Base-by-base conservation (phyloP, 2,329 filamentous ascomycete genomes). In the Xylariaceae sp. region DNA sequence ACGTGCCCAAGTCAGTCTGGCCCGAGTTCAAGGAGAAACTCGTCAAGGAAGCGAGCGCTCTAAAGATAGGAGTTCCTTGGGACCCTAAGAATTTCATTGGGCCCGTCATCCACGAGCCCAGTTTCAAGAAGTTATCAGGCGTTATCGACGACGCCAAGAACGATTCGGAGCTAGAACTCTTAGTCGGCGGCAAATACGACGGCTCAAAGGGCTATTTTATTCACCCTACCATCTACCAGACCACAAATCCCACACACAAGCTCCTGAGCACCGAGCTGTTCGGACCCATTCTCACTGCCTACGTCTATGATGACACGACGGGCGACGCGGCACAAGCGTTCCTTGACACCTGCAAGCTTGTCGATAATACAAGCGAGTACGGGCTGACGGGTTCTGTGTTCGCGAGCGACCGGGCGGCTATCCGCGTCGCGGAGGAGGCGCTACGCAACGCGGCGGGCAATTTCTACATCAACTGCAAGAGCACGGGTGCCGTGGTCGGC, bases 391-490 rank as follows among this genome's bases (percentile, higher is more conserved):
- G 89, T 9, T 81, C 88, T 53, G 78, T 93, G 49, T 93, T 93
- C 70, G 87, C 89, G 8, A 73, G 79, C 50, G 88, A 92, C 71
- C 78, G 89, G 33, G 73, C 79, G 40, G 86, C 81, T 11, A 75
- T 92, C 54, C 81, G 85, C 20, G 79, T 79, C 50, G 89, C 88
- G 0, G 88, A 92, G 71, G 83, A 91, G 63, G 81, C 79, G 56
- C 78, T 93, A 47, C 79, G 88, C 60, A 85, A 92, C 68, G 77
- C 86, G 0, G 89, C 89, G 0, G 89, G 89, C 35, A 93, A 93
- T 77, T 92, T 92, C 71, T 93, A 93, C 75, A 80, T 93, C 74
- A 93, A 92, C 76, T 89, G 86, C 77, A 92, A 92, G 81, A 87
- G 83, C 71, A 89, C 86, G 1, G 87, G 86, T 32, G 86, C 86